These are phyloP conservation scores for Calonectria ilicicola DNA, from an alignment of 2,329 filamentous ascomycete species.

Conservation along the genomic window DNA sequence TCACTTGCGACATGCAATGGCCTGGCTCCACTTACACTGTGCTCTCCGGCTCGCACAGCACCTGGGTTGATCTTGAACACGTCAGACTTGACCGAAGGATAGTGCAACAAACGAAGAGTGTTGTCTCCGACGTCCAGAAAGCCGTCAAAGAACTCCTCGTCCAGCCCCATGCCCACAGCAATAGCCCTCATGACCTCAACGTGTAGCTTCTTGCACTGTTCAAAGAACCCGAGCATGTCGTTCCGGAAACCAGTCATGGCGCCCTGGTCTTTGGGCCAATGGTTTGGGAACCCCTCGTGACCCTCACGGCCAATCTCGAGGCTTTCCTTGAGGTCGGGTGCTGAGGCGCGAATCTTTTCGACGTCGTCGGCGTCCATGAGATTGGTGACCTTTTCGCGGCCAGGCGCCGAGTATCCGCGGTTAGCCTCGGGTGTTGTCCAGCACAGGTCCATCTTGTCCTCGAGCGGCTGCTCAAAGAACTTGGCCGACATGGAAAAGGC, in stretches of 20 bases:
- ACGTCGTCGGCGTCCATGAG: conserved; percentile 67
- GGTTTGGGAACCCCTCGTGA: conserved; percentile 75
- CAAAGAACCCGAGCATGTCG: conserved; percentile 82
- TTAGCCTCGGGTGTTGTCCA: conserved; percentile 82
- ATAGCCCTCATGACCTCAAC: conserved; percentile 86
- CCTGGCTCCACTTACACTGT: conserved; percentile 62
- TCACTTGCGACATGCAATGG: not conserved
- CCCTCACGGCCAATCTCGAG: conserved; percentile 73
- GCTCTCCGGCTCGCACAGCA: conserved; percentile 82
- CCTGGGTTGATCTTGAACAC: conserved; percentile 75
- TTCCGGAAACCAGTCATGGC: conserved; percentile 68
- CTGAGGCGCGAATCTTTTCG: conserved; percentile 66
- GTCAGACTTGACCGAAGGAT: conserved; percentile 74
- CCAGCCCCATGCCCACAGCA: conserved; percentile 82
- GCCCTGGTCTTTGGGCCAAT: conserved; percentile 71
- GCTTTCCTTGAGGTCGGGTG: conserved; percentile 75
- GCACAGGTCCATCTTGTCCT: conserved; percentile 72
- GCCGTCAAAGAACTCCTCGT: conserved; percentile 79
- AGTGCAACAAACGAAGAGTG: conserved; percentile 80
- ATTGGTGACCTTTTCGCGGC: conserved; percentile 77
- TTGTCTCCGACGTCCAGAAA: conserved; percentile 80
- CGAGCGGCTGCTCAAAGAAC: conserved; percentile 75
- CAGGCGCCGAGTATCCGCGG: conserved; percentile 77
- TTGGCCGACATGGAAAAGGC: conserved; percentile 76
- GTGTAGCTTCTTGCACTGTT: conserved; percentile 80